Percentiles rank a stretch among this genome's conserved stretches.
Conservation (phyloP, 331 rosid genomes). For the Acacia concinna region DNA sequence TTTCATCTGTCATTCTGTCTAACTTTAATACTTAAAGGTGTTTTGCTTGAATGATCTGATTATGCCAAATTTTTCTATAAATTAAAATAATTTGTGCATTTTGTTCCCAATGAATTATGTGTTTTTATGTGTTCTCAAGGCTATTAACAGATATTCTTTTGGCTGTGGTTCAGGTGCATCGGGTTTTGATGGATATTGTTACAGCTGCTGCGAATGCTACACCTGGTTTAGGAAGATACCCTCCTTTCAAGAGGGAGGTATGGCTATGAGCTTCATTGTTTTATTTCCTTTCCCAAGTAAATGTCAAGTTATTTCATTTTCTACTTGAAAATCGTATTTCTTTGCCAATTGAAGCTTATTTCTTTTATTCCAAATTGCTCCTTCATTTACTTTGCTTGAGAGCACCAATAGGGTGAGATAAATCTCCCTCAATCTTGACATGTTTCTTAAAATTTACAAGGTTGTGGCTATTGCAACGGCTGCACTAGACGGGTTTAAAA, state of each 20-base stretch:
- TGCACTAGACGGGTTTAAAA: conserved; percentile 85
- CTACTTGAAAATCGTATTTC: neutral
- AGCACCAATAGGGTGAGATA: conserved; percentile 5
- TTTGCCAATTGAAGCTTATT: neutral
- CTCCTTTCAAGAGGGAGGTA: conserved; percentile 98
- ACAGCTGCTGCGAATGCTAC: conserved; percentile 90
- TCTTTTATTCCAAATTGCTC: neutral
- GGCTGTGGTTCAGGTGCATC: conserved; percentile 64
- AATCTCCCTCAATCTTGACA: conserved; percentile 16
- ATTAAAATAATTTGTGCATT: neutral
- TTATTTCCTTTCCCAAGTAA: neutral
- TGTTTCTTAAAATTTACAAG: conserved; percentile 28
- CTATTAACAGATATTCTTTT: conserved; percentile 19
- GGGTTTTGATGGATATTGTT: conserved; percentile 86
- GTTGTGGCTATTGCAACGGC: conserved; percentile 83
- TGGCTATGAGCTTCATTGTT: conserved; percentile 7
- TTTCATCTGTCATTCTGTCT: conserved; percentile 3
- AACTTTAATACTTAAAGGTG: neutral
- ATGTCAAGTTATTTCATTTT: neutral
- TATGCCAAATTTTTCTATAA: neutral
- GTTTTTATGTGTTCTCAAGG: neutral
- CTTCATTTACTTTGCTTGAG: neutral
- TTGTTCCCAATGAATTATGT: neutral
- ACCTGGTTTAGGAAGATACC: conserved; percentile 96
- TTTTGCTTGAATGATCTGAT: conserved; percentile 2